phyloP scores from a whole-genome alignment of 441 rosid species.

The Sinapis alba region DNA sequence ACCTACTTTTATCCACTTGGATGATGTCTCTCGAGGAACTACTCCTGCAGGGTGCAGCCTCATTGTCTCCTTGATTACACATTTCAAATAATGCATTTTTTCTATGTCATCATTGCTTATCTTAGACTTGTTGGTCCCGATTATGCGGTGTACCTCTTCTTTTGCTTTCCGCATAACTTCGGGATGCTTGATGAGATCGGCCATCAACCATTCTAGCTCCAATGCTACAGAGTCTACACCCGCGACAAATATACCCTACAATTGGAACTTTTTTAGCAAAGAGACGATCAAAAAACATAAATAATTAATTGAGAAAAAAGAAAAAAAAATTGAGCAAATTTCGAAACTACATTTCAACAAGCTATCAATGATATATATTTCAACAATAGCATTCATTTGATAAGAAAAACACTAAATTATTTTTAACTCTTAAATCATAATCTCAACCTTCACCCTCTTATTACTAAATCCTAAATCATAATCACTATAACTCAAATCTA shows the following conservation, averaged over 20 bases:
- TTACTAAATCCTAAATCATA: background rate
- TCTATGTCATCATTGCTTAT: constrained; percentile 9
- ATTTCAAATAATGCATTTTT: constrained; percentile 15
- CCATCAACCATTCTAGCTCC: constrained; percentile 42
- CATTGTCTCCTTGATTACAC: background rate
- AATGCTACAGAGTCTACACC: background rate
- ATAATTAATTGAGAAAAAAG: too few species aligned
- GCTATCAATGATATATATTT: background rate
- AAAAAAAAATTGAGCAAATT: too few species aligned
- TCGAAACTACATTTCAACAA: background rate
- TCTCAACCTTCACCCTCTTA: background rate
- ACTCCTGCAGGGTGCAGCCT: constrained; percentile 49
- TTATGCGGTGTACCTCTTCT: constrained; percentile 42
- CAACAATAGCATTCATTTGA: background rate
- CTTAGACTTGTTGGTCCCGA: constrained; percentile 35
- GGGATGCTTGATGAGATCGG: constrained; percentile 34
- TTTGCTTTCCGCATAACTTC: constrained; percentile 41
- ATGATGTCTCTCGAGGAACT: constrained; percentile 44
- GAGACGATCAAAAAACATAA: background rate
- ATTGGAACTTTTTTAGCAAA: background rate
- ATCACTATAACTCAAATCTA: background rate
- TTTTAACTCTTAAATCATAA: background rate
- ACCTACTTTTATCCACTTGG: constrained; percentile 38
- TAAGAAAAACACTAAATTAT: background rate
- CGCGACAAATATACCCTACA: background rate